phyloP scores from a whole-genome alignment of 2,329 filamentous ascomycete genomes.

The Phialocephala subalpina region DNA sequence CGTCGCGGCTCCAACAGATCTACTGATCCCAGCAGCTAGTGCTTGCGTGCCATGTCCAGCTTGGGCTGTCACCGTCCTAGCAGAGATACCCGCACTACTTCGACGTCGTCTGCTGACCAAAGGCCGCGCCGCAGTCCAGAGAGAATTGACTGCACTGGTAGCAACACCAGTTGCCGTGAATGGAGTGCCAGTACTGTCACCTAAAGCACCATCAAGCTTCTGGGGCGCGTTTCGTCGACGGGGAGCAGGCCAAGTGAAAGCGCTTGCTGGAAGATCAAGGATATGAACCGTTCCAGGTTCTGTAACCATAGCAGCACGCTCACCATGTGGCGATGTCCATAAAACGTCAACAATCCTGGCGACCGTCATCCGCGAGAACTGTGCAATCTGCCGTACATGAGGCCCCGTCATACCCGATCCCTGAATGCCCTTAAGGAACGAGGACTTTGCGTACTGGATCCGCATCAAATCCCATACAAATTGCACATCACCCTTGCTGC shows the following conservation, averaged over 20 bases:
- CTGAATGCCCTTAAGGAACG: conserved; percentile 62
- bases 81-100: conserved; percentile 42
- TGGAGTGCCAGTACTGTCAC: conserved; percentile 54
- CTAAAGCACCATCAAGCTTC: conserved; percentile 25
- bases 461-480: conserved; percentile 82
- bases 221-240: conserved; percentile 49
- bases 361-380: conserved; percentile 91
- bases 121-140: conserved; percentile 44
- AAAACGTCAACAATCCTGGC: conserved; percentile 89
- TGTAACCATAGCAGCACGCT: conserved; percentile 87
- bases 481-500: conserved; percentile 84
- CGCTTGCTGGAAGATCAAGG: conserved; percentile 82
- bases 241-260: conserved; percentile 87
- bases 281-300: conserved; percentile 96
- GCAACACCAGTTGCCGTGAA: conserved; percentile 51
- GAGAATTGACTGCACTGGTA: conserved; percentile 43
- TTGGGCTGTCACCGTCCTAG: conserved; percentile 48
- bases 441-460: conserved; percentile 68
- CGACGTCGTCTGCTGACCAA: conserved; percentile 43
- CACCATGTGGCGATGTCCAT: conserved; percentile 84
- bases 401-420: conserved; percentile 50
- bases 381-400: conserved; percentile 82
- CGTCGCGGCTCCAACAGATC: conserved; percentile 74
- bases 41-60: conserved; percentile 77
- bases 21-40: conserved; percentile 76